These are phyloP conservation scores for Cucurbita moschata DNA, from an alignment of 306 rosid genomes.

Conservation along the genomic window DNA sequence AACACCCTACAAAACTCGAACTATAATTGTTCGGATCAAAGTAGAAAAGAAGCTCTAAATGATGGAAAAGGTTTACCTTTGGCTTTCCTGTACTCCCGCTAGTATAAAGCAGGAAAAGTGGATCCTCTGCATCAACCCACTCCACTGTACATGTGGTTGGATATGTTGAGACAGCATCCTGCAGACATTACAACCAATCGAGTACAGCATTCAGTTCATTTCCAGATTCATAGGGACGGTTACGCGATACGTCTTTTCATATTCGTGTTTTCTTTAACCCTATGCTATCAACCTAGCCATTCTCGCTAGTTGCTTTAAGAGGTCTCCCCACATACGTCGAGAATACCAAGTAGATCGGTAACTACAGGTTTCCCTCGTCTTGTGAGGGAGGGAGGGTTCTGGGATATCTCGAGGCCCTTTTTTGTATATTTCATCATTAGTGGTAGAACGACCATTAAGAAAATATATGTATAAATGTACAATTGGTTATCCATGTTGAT, in stretches of 20 bases:
- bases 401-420: too few relatives aligned
- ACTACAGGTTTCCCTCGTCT: too few relatives aligned
- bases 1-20: conserved; percentile 50
- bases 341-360: too few relatives aligned
- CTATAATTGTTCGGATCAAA: conserved; percentile 6
- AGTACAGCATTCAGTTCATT: not conserved
- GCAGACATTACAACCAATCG: conserved; percentile 14
- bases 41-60: conserved; percentile 1
- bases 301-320: too few relatives aligned
- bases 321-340: too few relatives aligned
- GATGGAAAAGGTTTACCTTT: conserved; percentile 39
- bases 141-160: conserved; percentile 81
- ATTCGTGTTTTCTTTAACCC: too few relatives aligned
- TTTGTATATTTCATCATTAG: not conserved
- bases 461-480: not conserved
- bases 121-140: conserved; percentile 98
- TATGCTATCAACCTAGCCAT: too few relatives aligned
- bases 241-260: too few relatives aligned
- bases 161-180: conserved; percentile 68
- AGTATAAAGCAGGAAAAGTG: conserved; percentile 89
- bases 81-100: conserved; percentile 99
- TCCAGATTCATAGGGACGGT: too few relatives aligned
- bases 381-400: too few relatives aligned
- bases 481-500: not conserved
- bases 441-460: too few relatives aligned